Evolutionary conservation across 805 yeast genomes (phyloP).

Genomic region (Yamadazyma akitaensis): DNA sequence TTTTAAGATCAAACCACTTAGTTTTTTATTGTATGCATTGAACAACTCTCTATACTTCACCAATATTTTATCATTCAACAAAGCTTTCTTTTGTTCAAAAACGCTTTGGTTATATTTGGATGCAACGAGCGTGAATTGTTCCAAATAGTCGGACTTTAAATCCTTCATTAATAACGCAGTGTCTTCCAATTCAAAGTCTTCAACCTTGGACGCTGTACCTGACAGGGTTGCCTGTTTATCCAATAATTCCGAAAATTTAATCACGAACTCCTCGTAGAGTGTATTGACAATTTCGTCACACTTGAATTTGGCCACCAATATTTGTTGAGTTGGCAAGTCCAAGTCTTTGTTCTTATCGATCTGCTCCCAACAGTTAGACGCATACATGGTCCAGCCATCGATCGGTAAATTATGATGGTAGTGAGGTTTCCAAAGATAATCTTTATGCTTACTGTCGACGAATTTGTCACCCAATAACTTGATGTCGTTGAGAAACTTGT

Average conservation of each 20-base stretch:
- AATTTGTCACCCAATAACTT: conserved; percentile 62
- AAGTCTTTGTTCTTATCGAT: conserved; percentile 90
- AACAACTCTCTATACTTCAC: conserved; percentile 36
- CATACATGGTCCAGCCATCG: conserved; percentile 95
- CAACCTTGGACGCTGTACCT: conserved; percentile 4
- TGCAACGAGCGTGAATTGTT: conserved; percentile 65
- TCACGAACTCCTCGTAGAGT: conserved; percentile 28
- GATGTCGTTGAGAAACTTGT: conserved; percentile 62
- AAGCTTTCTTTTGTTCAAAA: conserved; percentile 57
- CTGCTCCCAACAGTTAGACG: conserved; percentile 90
- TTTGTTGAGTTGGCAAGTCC: conserved; percentile 95
- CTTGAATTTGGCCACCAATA: conserved; percentile 87
- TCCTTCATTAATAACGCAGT: conserved; percentile 43
- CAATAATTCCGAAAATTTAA: conserved; percentile 16
- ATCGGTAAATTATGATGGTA: conserved; percentile 87
- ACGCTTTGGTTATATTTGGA: conserved; percentile 69
- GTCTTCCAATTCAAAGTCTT: conserved; percentile 40
- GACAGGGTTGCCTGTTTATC: background rate
- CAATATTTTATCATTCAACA: conserved; percentile 43
- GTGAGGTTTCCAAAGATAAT: conserved; percentile 55
- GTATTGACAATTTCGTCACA: conserved; percentile 79
- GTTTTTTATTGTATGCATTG: conserved; percentile 21
- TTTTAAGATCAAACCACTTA: conserved; percentile 13
- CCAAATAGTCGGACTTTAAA: conserved; percentile 47
- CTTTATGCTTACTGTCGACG: conserved; percentile 26